Evolutionary conservation across 768 basidiomycete genomes (phyloP).

Genomic region (Lentinula lateritia): DNA sequence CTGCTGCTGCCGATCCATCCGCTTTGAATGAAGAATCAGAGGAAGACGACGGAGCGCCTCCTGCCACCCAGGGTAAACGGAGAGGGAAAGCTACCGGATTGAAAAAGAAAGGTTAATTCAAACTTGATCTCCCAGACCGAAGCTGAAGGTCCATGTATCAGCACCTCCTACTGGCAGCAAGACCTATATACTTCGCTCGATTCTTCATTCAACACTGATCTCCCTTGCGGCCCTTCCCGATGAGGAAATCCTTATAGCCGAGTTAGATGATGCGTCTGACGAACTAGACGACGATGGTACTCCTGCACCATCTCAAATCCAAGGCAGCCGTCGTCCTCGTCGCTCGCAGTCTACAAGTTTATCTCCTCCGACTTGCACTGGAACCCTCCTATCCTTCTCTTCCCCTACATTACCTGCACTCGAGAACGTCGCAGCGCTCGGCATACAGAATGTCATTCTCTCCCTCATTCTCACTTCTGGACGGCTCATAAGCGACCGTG

Average conservation of each 20-base stretch:
- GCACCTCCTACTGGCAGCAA: slow-evolving; percentile 61
- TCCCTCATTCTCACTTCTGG: slow-evolving; percentile 82
- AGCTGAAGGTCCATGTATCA: slow-evolving; percentile 14
- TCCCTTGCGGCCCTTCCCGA: slow-evolving; percentile 52
- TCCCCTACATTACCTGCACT: slow-evolving; percentile 18
- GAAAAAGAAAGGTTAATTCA: slow-evolving; percentile 59
- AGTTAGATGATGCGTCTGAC: slow-evolving; percentile 40
- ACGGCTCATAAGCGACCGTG: slow-evolving; percentile 69
- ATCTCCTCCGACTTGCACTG: slow-evolving; percentile 34
- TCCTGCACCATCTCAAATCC: background rate
- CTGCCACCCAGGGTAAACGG: background rate
- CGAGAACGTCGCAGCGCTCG: slow-evolving; percentile 65
- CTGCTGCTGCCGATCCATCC: slow-evolving; percentile 25
- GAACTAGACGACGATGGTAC: slow-evolving; percentile 42
- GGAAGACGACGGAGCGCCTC: slow-evolving; percentile 14
- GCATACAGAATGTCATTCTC: slow-evolving; percentile 77
- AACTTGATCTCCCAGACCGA: slow-evolving; percentile 1
- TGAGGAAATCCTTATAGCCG: slow-evolving; percentile 46
- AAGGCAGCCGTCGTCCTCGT: background rate
- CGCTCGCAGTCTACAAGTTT: slow-evolving; percentile 12
- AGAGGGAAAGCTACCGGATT: slow-evolving; percentile 46
- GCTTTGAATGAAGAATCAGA: slow-evolving; percentile 36
- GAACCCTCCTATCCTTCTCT: slow-evolving; percentile 73
- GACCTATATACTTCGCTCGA: slow-evolving; percentile 80
- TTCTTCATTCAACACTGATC: slow-evolving; percentile 56